A percentile compares a stretch with the other conserved stretches of the same genome.
These are phyloP conservation scores for Triticum urartu DNA, from an alignment of 176 grass and related monocot species.

Conservation along the genomic window DNA sequence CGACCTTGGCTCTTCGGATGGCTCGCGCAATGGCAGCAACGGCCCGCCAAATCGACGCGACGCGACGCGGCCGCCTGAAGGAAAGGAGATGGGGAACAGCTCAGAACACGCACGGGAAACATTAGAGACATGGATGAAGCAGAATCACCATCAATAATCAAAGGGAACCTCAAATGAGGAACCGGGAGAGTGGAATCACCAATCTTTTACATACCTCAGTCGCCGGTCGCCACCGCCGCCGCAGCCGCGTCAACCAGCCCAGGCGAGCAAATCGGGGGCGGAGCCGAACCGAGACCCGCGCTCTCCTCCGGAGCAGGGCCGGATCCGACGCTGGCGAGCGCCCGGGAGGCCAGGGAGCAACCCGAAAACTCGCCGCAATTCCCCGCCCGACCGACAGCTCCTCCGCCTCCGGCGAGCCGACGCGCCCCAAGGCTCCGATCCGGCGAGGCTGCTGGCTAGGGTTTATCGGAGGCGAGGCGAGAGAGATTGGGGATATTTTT, in stretches of 20 bases:
- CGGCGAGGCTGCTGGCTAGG: not conserved
- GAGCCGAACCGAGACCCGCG: not conserved
- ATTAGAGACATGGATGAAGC: not conserved
- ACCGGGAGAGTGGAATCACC: not conserved
- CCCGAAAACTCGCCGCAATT: not conserved
- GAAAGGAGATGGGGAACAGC: constrained; percentile 20
- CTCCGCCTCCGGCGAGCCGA: not conserved
- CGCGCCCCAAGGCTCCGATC: not conserved
- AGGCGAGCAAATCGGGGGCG: constrained; percentile 9
- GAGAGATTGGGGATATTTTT: constrained; percentile 16
- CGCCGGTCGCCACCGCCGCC: not conserved
- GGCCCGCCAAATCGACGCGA: constrained; percentile 13
- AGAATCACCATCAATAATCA: not conserved
- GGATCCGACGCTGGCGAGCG: constrained; percentile 39
- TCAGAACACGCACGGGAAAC: not conserved
- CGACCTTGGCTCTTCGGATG: not conserved
- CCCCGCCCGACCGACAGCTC: not conserved
- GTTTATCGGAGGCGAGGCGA: constrained; percentile 24
- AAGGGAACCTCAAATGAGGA: not conserved
- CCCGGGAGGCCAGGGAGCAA: not conserved
- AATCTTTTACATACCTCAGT: constrained; percentile 27
- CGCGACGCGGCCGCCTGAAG: constrained; percentile 10
- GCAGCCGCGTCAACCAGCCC: not conserved
- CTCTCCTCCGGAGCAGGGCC: not conserved
- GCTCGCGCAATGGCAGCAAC: not conserved